These are phyloP conservation scores for Nemania serpens DNA, from an alignment of 2,329 filamentous ascomycete species.

Conservation along the genomic window DNA sequence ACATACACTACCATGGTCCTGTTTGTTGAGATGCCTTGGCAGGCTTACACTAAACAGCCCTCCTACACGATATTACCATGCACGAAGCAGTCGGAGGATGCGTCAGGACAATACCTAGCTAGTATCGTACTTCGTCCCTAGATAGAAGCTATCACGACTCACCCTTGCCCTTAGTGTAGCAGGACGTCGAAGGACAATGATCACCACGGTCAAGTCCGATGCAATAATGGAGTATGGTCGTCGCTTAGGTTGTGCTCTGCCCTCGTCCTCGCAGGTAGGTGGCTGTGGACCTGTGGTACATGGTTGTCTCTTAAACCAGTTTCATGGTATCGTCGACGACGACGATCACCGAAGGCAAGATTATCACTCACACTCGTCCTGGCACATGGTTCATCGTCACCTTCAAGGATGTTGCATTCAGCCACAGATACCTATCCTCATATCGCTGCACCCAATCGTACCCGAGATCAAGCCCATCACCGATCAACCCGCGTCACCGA, in stretches of 20 bases:
- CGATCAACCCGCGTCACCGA: slow-evolving; percentile 25
- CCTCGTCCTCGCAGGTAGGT: slow-evolving; percentile 9
- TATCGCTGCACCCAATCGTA: neutral
- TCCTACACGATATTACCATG: neutral
- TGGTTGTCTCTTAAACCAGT: slow-evolving; percentile 3
- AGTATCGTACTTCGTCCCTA: neutral
- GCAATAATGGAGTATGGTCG: slow-evolving; percentile 1
- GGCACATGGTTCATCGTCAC: neutral
- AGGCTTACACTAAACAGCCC: neutral
- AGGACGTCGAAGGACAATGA: slow-evolving; percentile 5
- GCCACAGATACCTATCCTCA: slow-evolving; percentile 2
- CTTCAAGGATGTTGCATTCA: slow-evolving; percentile 9
- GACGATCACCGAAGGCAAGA: slow-evolving; percentile 8
- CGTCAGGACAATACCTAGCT: neutral
- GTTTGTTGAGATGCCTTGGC: slow-evolving; percentile 2
- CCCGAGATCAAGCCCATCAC: slow-evolving; percentile 12
- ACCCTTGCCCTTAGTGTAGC: slow-evolving; percentile 5
- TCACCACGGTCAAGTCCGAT: slow-evolving; percentile 6
- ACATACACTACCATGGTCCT: neutral
- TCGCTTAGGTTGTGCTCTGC: neutral
- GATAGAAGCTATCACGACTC: slow-evolving; percentile 9
- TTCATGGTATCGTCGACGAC: slow-evolving; percentile 3
- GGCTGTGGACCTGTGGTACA: neutral
- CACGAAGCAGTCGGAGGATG: neutral
- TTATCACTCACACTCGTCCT: slow-evolving; percentile 1